A percentile compares a stretch with the other conserved stretches of the same genome.
phyloP scores from a whole-genome alignment of 164 flowering plant species.

The Paratinospora sagittata region DNA sequence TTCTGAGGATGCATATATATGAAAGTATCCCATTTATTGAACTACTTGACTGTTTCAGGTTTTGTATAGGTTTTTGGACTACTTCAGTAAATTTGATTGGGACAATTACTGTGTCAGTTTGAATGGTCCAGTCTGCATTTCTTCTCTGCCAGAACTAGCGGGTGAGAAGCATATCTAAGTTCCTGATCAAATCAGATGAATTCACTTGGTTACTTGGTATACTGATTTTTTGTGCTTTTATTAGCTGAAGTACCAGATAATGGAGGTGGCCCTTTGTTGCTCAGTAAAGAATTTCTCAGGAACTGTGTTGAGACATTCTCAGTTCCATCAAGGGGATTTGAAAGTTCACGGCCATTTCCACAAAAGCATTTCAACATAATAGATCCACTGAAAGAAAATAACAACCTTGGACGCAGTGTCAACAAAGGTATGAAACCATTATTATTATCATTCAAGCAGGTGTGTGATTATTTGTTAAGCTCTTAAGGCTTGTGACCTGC shows the following conservation, averaged over 20 bases:
- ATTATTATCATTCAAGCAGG: constrained; percentile 14
- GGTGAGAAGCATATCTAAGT: constrained; percentile 39
- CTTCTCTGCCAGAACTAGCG: constrained; percentile 64
- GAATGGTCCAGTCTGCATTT: constrained; percentile 61
- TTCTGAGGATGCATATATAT: neutral
- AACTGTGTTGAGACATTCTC: constrained; percentile 50
- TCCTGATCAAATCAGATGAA: neutral
- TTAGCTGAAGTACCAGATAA: constrained; percentile 65
- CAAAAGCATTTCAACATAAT: constrained; percentile 77
- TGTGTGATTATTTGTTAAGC: constrained; percentile 27
- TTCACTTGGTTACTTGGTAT: constrained; percentile 3
- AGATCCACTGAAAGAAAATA: constrained; percentile 75
- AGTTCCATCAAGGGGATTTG: constrained; percentile 48
- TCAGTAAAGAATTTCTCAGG: constrained; percentile 56
- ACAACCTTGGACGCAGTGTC: constrained; percentile 94
- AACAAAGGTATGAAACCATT: constrained; percentile 48
- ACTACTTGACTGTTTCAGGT: constrained; percentile 42
- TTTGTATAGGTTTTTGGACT: constrained; percentile 81
- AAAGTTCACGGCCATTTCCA: constrained; percentile 42
- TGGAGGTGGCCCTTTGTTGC: constrained; percentile 48
- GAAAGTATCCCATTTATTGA: neutral
- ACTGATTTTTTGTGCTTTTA: constrained; percentile 16
- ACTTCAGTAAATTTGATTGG: constrained; percentile 92
- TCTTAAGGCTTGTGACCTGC: neutral
- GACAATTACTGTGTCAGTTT: constrained; percentile 74